A percentile compares a stretch with the other conserved stretches of the same genome.
phyloP scores from a whole-genome alignment of 1,284 basidiomycete species.

The Naganishia cerealis region DNA sequence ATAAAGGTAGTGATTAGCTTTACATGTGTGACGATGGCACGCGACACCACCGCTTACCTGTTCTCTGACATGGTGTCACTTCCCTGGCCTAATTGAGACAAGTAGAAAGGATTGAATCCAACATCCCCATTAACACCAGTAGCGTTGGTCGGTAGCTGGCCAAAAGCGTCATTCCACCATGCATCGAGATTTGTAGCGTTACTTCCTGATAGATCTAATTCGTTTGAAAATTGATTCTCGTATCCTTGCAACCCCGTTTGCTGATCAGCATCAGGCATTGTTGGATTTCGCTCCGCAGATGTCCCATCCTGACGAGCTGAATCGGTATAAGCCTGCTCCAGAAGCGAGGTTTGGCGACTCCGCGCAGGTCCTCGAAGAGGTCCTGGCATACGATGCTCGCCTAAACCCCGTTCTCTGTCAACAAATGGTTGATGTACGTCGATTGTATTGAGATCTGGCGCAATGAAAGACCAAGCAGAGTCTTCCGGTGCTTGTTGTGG shows the following conservation, averaged over 20 bases:
- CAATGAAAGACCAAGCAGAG: constrained; percentile 51
- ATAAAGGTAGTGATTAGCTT: background rate
- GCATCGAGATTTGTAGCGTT: constrained; percentile 27
- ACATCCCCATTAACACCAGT: constrained; percentile 35
- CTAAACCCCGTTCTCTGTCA: constrained; percentile 29
- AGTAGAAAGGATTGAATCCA: constrained; percentile 53
- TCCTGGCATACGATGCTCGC: constrained; percentile 38
- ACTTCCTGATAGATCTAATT: constrained; percentile 18
- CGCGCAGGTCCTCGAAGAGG: constrained; percentile 48
- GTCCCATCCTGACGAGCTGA: constrained; percentile 6
- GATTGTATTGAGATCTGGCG: constrained; percentile 52
- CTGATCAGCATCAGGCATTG: constrained; percentile 29
- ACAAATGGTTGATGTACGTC: constrained; percentile 54
- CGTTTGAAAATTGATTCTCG: constrained; percentile 19
- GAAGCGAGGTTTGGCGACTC: constrained; percentile 21
- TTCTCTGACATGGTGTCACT: constrained; percentile 37
- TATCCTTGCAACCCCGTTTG: constrained; percentile 17
- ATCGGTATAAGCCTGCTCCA: constrained; percentile 18
- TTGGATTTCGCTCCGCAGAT: constrained; percentile 28
- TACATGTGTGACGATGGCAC: background rate
- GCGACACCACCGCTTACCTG: background rate
- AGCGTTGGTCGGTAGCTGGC: constrained; percentile 36
- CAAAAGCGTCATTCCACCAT: constrained; percentile 38
- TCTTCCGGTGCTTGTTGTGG: constrained; percentile 27
- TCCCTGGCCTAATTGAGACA: constrained; percentile 49